Evolutionary conservation across 148 eudicot genomes (phyloP), one percentile per base, ranked within the genome.

Genomic region (Drosera capensis): DNA sequence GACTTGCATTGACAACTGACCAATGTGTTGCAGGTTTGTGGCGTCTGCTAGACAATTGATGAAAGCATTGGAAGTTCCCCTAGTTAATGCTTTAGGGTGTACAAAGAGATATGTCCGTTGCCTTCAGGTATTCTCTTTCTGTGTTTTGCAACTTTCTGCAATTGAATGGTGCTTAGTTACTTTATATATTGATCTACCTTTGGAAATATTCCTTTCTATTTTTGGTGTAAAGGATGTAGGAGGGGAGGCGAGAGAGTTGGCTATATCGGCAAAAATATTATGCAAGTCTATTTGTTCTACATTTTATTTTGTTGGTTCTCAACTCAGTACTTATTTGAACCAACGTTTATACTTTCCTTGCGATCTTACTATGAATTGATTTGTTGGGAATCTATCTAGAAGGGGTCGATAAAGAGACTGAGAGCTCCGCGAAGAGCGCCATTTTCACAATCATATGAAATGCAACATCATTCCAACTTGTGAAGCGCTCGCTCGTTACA

Each of bases 61-160:
- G 16, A 86, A 86, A 73, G 71, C 86, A 6, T 48, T 86, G 74
- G 93, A 86, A 67, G 83, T 73, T 30, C 93, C 94, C 8, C 70
- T 80, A 49, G 88, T 84, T 17, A 84, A 84, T 65, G 95, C 80
- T 67, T 54, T 90, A 54, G 97, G 97, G 46, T 90, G 84, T 56
- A 73, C 97, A 7, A 90, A 84, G 68, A 71, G 97, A 90, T 90
- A 84, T 36, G 93, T 90, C 13, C 81, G 97, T 16, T 90, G 97
- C 58, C 93, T 90, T 48, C 97, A 90, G 95, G 97, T 78, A 67
- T 25, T 51, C 3, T 44, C 29, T 28, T 48, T 35, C 13, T 4
- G 2, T 0, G 2, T 34, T 34, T 34, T 34, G 31, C 9, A 4
- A 9, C 4, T 4, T 28, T 28, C 31, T 28, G 4, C 31, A 4